A percentile compares a stretch with the other conserved stretches of the same genome.
These are phyloP conservation scores for Leucosporidium yakuticum DNA, from an alignment of 768 basidiomycete genomes.

Conservation along the genomic window DNA sequence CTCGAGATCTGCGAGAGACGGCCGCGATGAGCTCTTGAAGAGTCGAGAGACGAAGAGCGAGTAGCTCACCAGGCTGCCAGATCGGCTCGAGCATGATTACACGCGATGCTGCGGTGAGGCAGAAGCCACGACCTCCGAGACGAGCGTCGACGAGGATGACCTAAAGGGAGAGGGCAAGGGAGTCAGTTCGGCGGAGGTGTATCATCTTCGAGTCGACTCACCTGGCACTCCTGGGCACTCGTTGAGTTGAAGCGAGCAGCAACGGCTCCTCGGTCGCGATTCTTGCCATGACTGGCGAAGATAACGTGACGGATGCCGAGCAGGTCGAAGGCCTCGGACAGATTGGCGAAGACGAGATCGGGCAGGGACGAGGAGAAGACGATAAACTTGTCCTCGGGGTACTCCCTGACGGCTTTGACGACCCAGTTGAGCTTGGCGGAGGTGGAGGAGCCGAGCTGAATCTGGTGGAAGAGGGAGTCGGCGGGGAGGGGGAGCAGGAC, in stretches of 20 bases:
- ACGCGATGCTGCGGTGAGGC: conserved; percentile 14
- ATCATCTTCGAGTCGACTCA: no score
- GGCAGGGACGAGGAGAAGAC: conserved; percentile 16
- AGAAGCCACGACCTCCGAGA: conserved; percentile 29
- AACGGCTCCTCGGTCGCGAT: conserved; percentile 11
- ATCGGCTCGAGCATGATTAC: conserved; percentile 28
- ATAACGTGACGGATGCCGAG: conserved; percentile 25
- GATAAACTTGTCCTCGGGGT: conserved; percentile 33
- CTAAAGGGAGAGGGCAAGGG: background rate
- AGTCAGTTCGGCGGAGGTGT: no score
- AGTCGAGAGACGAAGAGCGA: background rate
- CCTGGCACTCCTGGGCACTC: conserved; percentile 8
- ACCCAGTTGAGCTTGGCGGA: conserved; percentile 27
- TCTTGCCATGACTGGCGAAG: conserved; percentile 13
- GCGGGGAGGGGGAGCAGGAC: conserved; percentile 9
- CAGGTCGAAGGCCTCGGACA: conserved; percentile 30
- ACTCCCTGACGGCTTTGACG: conserved; percentile 9
- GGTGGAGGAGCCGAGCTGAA: conserved; percentile 18
- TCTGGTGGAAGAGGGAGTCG: conserved; percentile 12
- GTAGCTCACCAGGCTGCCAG: conserved; percentile 25
- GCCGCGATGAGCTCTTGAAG: background rate
- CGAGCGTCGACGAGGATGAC: conserved; percentile 30
- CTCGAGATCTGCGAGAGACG: conserved; percentile 12
- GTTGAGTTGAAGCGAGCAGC: conserved; percentile 17
- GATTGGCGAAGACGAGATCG: conserved; percentile 28